Evolutionary conservation across 768 basidiomycete genomes (phyloP), one percentile per base, ranked within the genome.

Genomic region (Termitomyces heimii): DNA sequence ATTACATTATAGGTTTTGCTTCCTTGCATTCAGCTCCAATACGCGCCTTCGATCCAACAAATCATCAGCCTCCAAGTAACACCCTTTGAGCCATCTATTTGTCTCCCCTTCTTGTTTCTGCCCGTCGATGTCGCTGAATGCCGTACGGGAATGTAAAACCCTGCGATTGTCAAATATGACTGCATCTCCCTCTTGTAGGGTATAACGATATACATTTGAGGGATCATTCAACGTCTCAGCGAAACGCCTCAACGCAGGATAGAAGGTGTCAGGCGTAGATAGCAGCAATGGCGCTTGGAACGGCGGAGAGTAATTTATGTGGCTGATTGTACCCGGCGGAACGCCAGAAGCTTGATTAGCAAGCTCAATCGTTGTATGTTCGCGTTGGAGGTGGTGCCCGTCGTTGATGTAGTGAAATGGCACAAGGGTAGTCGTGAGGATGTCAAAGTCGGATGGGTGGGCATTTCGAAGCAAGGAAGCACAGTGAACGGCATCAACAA

Each of bases 91-190:
- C 95, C 95, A 97, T 53, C 95, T 73, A 63, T 79, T 84, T 20
- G 81, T 71, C 55, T 81, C 81, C 34, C 79, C 82, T 28, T 80
- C 76, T 18, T 63, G 68, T 34, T 61, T 68, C 12, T 66, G 58
- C 5, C 65, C 74, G 16, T 67, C 70, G 53, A 63, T 65, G 28
- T 75, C 73, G 35, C 79, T 74, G 66, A 98, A 98, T 13, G 85
- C 86, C 0, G 86, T 89, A 24, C 96, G 75, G 0, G 90, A 93
- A 69, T 99, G 96, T 58, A 98, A 69, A 4, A 96, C 84, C 16
- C 96, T 77, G 26, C 94, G 77, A 65, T 98, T 99, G 67, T 98
- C 95, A 63, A 99, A 99, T 10, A 96, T 51, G 20, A 90, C 93
- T 5, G 86, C 86, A 59, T 96, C 92, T 31, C 93, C 92, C 70